Evolutionary conservation across 2,329 filamentous ascomycete species (phyloP), one percentile per base, ranked within the genome.

Genomic region (Claviceps sp.): DNA sequence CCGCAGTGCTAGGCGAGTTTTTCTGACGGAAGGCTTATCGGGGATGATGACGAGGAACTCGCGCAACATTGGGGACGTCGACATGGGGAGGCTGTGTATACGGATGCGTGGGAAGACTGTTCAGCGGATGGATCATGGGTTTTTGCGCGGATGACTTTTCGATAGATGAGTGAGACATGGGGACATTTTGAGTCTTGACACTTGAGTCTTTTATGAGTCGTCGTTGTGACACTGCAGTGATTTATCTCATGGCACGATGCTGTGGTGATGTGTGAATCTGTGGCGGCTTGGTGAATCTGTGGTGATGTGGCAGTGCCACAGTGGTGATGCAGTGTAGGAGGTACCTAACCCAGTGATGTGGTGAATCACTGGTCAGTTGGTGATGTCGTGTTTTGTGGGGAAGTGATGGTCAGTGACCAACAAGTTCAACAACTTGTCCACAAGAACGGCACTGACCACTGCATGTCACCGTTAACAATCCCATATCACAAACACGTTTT

Each of bases 21-120:
- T 73, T 54, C 75, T 67, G 20, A 67, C 71, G 42, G 76, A 80
- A 1, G 81, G 75, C 65, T 81, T 78, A 65, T 88, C 84, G 13
- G 82, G 84, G 40, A 86, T 63, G 53, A 88, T 72, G 59, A 84
- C 81, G 40, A 88, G 75, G 72, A 82, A 88, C 65, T 86, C 81
- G 55, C 70, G 75, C 62, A 75, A 77, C 40, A 58, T 60, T 24
- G 57, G 45, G 37, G 58, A 48, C 24, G 65, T 55, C 22, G 65
- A 56, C 65, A 67, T 67, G 56, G 59, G 67, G 56, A 58, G 59
- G 54, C 60, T 59, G 34, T 50, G 22, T 40, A 48, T 14, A 44
- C 50, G 38, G 50, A 46, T 45, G 50, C 26, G 9, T 30, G 26
- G 26, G 8, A 30, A 30, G 26, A 4, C 2, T 30, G 8, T 9